phyloP scores from a whole-genome alignment of 176 grass and related monocot species.

The Musa troglodytarum region DNA sequence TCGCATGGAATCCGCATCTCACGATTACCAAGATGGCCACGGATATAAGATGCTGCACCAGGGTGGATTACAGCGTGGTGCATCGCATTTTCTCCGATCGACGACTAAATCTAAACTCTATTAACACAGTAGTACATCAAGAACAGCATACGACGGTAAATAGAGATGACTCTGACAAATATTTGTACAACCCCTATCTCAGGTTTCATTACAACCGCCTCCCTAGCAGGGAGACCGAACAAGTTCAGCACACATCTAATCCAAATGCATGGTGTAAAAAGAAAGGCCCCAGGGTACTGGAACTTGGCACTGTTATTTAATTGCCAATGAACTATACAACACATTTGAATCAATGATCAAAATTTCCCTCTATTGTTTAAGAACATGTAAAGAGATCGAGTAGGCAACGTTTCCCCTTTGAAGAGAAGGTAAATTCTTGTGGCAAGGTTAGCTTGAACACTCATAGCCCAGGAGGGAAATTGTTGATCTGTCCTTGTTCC shows the following conservation, averaged over 20 bases:
- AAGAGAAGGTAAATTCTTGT: neutral
- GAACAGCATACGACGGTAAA: neutral
- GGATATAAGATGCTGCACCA: too few species aligned
- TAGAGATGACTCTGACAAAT: neutral
- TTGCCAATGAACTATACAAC: neutral
- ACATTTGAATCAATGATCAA: slow-evolving; percentile 2
- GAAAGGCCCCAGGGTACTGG: neutral
- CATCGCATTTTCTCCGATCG: too few species aligned
- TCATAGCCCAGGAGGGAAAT: slow-evolving; percentile 76
- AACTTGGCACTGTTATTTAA: neutral
- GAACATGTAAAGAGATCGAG: neutral
- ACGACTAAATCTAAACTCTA: too few species aligned
- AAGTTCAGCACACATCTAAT: neutral
- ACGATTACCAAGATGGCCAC: too few species aligned
- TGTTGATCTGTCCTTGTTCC: slow-evolving; percentile 91
- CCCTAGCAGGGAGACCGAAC: neutral
- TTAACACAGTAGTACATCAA: neutral
- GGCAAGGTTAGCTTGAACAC: neutral
- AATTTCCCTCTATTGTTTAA: neutral
- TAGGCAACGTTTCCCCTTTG: neutral
- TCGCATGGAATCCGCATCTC: too few species aligned
- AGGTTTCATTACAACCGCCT: neutral
- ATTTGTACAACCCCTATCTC: neutral
- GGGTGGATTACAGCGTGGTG: too few species aligned
- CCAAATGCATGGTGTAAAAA: neutral